Evolutionary conservation across 83 land plant genomes (phyloP).

Genomic region (Picea abies): DNA sequence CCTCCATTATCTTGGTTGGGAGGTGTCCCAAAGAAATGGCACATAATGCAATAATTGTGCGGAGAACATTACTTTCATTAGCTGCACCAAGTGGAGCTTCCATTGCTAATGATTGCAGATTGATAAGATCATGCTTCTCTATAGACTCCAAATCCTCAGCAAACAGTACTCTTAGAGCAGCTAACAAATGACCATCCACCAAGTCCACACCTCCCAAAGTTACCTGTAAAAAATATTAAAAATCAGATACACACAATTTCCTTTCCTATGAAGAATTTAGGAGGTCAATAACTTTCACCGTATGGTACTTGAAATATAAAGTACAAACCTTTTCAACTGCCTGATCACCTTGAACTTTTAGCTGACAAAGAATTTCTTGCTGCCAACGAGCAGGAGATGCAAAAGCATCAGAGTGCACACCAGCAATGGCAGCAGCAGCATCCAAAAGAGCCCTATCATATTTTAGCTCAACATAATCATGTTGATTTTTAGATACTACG

Average conservation of each 20-base stretch:
- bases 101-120: constrained; percentile 48
- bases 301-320: not conserved
- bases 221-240: constrained; percentile 48
- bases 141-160: constrained; percentile 36
- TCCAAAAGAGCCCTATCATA: constrained; percentile 77
- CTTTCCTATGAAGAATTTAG: not conserved
- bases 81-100: constrained; percentile 68
- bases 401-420: constrained; percentile 58
- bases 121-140: constrained; percentile 37
- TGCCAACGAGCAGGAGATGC: constrained; percentile 79
- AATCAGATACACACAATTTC: not conserved
- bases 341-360: constrained; percentile 61
- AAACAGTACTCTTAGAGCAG: constrained; percentile 79
- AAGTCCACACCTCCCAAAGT: constrained; percentile 77
- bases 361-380: constrained; percentile 46
- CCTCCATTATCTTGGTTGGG: constrained; percentile 80
- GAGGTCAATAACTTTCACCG: not conserved
- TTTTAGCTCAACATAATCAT: constrained; percentile 83
- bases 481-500: constrained; percentile 77
- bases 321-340: constrained; percentile 60
- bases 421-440: constrained; percentile 80
- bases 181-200: constrained; percentile 88
- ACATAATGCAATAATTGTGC: constrained; percentile 72
- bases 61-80: constrained; percentile 57
- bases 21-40: constrained; percentile 73